Base-by-base conservation (phyloP, 495 filamentous ascomycete species). In the Xanthoparmelia taractica region DNA sequence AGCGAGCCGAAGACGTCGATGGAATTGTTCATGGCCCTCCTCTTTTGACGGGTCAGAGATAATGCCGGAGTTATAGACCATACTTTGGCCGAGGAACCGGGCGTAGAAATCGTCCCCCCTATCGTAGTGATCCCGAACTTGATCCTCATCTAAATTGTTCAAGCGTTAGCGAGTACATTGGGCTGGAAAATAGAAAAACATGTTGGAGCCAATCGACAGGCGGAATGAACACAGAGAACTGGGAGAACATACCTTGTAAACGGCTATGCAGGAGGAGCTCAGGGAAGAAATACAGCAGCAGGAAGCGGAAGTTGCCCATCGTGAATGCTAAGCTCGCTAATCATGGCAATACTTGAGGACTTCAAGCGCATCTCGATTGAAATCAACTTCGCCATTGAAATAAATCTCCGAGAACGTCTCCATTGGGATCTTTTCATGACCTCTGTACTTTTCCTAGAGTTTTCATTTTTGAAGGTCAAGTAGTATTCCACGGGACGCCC, bases 101-200 rank as follows among this genome's bases (percentile, higher is more conserved):
- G 50, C 50, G 23, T 29, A 55, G 50, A 55, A 55, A 29, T 55
- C 50, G 50, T 55, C 50, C 50, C 50, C 50, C 50, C 50, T n/a
- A 55, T 55, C 50, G n/a, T 55, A 55, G 23, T 55, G 50, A 55
- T 55, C 50, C 50, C 50, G 50, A 55, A 55, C 50, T 55, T 55
- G 50, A 29, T 55, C 50, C 18, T 55, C 50, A 29, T 55, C 50
- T 55, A n/a, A n/a, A n/a, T n/a, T n/a, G n/a, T n/a, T n/a, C n/a
- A n/a, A n/a, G n/a, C n/a, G n/a, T n/a, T n/a, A n/a, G n/a, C n/a
- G n/a, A 55, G 50, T 23, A 55, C 50, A 55, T 55, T 55, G n/a
- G 50, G 50, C 10, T 55, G 50, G 15, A 29, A 55, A 29, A 55
- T 27, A 29, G 20, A 55, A 12, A 55, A 55, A 1, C n/a, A n/a